Evolutionary conservation across 106 monocot genomes (phyloP), one percentile per base, ranked within the genome.

Genomic region (Amphibolis antarctica): DNA sequence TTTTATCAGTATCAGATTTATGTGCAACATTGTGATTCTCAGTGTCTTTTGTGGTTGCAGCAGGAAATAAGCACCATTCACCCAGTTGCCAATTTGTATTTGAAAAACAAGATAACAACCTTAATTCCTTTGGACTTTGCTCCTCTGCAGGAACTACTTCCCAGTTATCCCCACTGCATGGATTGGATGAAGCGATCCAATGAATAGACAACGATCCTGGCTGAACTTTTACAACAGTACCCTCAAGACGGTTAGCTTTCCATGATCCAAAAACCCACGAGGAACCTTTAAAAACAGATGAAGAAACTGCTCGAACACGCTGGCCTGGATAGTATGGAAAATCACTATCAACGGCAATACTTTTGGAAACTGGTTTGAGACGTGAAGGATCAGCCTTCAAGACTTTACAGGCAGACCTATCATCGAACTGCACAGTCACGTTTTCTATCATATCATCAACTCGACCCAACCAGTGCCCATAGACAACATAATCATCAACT

Each of bases 311-410:
- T 64, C 74, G 81, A 9, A 99, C 85, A 42, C 91, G 82, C 73
- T 99, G 98, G 42, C 98, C 98, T 6, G 98, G 98, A 59, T 99
- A 92, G 63, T 83, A 99, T 31, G 98, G 87, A 67, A 78, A 99
- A 64, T 60, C 71, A 48, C 74, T 31, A 59, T 92, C 88, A 47
- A 79, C 78, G 59, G 74, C 60, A 18, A 78, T 46, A 63, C 83
- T 78, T 45, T 71, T 82, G 9, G 63, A 74, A 74, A 85, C 74
- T 12, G 92, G 79, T 63, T 80, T 82, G 18, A 92, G 78, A n/a
- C 74, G 64, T 75, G 76, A 66, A 14, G 80, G 87, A 57, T 99
- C 98, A 17, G 98, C 91, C 57, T 80, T 90, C 36, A 77, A 52
- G 52, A 99, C 98, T 83, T 91, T 88, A 73, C 98, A 99, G 3